A percentile compares a stretch with the other conserved stretches of the same genome.
These are phyloP conservation scores for Saccharomyces hybrid DNA, from an alignment of 1,139 yeast genomes.

Conservation along the genomic window DNA sequence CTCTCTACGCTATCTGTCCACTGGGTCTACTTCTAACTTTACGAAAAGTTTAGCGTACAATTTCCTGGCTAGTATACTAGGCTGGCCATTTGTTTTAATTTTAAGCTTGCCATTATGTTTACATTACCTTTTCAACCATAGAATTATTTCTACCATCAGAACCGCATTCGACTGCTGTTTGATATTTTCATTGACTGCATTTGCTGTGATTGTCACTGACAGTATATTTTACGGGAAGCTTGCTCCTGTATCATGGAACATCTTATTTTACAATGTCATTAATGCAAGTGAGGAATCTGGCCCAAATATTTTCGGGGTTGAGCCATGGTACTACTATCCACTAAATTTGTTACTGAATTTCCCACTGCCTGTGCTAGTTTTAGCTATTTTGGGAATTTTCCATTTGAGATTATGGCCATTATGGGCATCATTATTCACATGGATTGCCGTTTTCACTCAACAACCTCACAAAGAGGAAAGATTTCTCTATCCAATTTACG, in stretches of 20 bases:
- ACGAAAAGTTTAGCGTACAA: constrained; percentile 38
- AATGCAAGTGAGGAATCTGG: constrained; percentile 63
- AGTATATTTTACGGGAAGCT: constrained; percentile 55
- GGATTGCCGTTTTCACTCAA: constrained; percentile 57
- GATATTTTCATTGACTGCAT: constrained; percentile 31
- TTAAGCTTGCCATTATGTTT: constrained; percentile 53
- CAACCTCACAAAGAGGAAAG: constrained; percentile 96
- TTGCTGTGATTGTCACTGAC: constrained; percentile 44
- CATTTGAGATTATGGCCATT: constrained; percentile 29
- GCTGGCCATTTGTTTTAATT: constrained; percentile 86
- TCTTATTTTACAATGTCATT: constrained; percentile 74
- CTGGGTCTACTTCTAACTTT: constrained; percentile 22
- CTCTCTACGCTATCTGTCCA: constrained; percentile 24
- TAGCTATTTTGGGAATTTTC: constrained; percentile 27
- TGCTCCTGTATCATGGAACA: constrained; percentile 71
- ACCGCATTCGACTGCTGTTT: constrained; percentile 31
- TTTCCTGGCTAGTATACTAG: constrained; percentile 62
- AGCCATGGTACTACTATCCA: constrained; percentile 70
- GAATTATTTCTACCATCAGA: constrained; percentile 24
- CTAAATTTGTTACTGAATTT: constrained; percentile 67
- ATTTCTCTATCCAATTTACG: constrained; percentile 78
- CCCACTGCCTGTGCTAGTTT: constrained; percentile 36
- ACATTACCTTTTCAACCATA: constrained; percentile 22
- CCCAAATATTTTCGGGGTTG: constrained; percentile 86
- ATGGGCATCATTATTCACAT: constrained; percentile 44